Conservation (phyloP, 2,329 filamentous ascomycete species). For the Penicillium sclerotiorum region DNA sequence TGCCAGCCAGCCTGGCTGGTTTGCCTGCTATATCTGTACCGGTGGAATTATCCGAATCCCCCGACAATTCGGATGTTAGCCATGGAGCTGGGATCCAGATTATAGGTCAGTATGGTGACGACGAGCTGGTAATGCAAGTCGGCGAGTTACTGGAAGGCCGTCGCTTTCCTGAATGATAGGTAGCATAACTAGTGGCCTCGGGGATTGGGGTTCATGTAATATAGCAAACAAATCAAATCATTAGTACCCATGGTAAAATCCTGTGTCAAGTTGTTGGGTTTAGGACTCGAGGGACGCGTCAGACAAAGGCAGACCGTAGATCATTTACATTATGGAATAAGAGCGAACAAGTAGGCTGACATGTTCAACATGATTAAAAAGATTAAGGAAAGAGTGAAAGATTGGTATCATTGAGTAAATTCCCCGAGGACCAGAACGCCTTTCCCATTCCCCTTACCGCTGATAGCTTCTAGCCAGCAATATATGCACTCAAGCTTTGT, state of each 20-base stretch:
- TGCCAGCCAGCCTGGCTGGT: constrained; percentile 89
- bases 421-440: constrained; percentile 13
- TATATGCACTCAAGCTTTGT: no score
- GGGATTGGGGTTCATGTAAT: no score
- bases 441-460: not conserved
- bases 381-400: not conserved
- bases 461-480: no score
- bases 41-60: constrained; percentile 44
- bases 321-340: no score
- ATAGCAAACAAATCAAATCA: no score
- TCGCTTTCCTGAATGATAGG: constrained; percentile 27
- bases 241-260: no score
- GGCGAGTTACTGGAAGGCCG: constrained; percentile 39
- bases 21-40: constrained; percentile 87
- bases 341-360: no score
- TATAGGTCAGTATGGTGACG: constrained; percentile 52
- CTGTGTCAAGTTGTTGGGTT: no score
- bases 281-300: no score
- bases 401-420: constrained; percentile 19
- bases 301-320: no score
- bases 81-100: constrained; percentile 47
- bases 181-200: no score
- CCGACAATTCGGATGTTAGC: constrained; percentile 10
- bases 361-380: not conserved
- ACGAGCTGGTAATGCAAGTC: constrained; percentile 44